Percentiles rank a stretch among this genome's conserved stretches.
Conservation (phyloP, 768 basidiomycete species). For the Termitomyces sp. region DNA sequence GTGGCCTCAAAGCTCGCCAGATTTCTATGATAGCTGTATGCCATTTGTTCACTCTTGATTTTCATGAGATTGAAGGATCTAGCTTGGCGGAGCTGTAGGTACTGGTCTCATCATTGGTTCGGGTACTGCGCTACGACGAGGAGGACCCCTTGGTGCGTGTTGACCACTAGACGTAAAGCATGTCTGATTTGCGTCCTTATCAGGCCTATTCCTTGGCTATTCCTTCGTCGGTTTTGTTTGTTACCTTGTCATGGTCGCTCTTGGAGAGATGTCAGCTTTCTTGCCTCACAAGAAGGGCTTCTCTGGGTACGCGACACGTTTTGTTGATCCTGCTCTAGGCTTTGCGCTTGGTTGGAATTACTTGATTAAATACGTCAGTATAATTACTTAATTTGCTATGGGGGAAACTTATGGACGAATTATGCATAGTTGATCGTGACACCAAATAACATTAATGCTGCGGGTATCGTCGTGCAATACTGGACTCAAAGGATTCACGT, state of each 20-base stretch:
- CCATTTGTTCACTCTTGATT: neutral
- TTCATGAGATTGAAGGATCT: neutral
- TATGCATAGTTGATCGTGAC: constrained; percentile 54
- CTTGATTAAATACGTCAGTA: constrained; percentile 47
- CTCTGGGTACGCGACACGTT: constrained; percentile 57
- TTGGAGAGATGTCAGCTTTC: constrained; percentile 48
- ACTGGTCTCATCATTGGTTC: constrained; percentile 56
- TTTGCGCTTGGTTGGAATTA: constrained; percentile 68
- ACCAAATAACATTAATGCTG: constrained; percentile 62
- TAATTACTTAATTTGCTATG: neutral
- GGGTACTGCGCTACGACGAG: constrained; percentile 51
- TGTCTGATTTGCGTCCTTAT: neutral
- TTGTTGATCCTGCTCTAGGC: constrained; percentile 63
- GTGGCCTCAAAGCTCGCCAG: constrained; percentile 46
- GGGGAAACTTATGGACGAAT: constrained; percentile 1
- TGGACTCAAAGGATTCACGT: constrained; percentile 42
- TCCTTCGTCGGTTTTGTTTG: constrained; percentile 51
- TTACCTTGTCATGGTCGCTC: constrained; percentile 54
- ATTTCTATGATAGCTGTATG: constrained; percentile 52
- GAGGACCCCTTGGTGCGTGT: constrained; percentile 44
- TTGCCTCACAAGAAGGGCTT: constrained; percentile 59
- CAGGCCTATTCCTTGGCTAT: constrained; percentile 30
- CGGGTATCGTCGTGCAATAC: constrained; percentile 47
- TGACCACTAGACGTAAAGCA: neutral
- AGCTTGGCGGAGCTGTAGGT: constrained; percentile 48